phyloP scores from a whole-genome alignment of 75 land plant species.

The Pinus tabuliformis region DNA sequence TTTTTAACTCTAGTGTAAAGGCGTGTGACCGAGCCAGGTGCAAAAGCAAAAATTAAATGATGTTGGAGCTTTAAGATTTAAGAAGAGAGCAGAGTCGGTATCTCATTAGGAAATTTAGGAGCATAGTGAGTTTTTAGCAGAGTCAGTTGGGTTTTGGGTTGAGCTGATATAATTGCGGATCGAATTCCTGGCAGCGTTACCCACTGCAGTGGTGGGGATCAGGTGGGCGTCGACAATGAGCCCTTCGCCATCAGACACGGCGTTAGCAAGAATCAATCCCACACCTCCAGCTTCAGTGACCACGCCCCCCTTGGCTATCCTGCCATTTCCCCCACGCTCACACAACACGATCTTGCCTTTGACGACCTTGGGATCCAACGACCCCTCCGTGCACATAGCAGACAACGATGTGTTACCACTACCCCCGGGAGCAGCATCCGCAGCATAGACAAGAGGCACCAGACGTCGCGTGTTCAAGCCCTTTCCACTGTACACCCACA shows the following conservation, averaged over 20 bases:
- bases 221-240: conserved; percentile 72
- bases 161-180: conserved; percentile 55
- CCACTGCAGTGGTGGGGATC: conserved; percentile 64
- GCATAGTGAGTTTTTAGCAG: no score
- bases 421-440: no score
- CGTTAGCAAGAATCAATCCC: conserved; percentile 73
- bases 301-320: conserved; percentile 61
- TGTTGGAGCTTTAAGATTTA: no score
- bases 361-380: conserved; percentile 55
- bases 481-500: neutral
- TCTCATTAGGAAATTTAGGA: no score
- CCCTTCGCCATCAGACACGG: conserved; percentile 62
- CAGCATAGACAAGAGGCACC: conserved; percentile 54
- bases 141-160: no score
- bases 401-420: conserved; percentile 16
- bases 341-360: conserved; percentile 84
- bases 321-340: conserved; percentile 59
- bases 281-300: conserved; percentile 73
- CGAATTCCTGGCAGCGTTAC: conserved; percentile 31
- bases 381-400: conserved; percentile 50
- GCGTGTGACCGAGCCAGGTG: no score
- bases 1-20: no score
- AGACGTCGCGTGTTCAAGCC: neutral
- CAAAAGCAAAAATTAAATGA: no score
- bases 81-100: no score